These are phyloP conservation scores for Sisymbrium irio DNA, from an alignment of 345 rosid species.

Conservation along the genomic window DNA sequence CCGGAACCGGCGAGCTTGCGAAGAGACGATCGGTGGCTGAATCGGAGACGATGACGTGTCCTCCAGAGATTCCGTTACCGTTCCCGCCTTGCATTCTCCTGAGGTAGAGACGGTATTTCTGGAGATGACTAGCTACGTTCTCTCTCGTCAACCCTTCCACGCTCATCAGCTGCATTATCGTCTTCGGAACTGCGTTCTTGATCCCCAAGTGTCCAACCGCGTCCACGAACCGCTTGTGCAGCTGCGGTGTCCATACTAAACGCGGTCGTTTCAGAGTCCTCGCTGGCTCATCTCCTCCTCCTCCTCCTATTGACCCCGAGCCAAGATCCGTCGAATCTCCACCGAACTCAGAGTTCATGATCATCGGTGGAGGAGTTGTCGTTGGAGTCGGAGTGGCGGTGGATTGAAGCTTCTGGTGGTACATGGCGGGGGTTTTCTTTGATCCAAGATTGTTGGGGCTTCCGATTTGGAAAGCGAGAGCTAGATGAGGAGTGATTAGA, in stretches of 20 bases:
- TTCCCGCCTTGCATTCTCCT: slow-evolving; percentile 79
- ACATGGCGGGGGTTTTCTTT: not conserved
- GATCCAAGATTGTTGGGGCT: not conserved
- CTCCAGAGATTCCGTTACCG: slow-evolving; percentile 33
- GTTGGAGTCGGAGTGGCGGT: slow-evolving; percentile 35
- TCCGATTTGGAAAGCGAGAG: slow-evolving; percentile 76
- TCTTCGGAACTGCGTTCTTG: slow-evolving; percentile 93
- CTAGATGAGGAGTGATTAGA: slow-evolving; percentile 75
- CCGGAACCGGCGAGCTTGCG: slow-evolving; percentile 43
- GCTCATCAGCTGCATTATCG: slow-evolving; percentile 96
- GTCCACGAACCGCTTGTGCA: slow-evolving; percentile 92
- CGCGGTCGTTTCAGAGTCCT: slow-evolving; percentile 77
- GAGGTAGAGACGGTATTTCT: slow-evolving; percentile 85
- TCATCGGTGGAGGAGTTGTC: not conserved
- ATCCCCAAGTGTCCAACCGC: slow-evolving; percentile 86
- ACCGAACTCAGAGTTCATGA: slow-evolving; percentile 22
- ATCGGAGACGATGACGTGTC: slow-evolving; percentile 53
- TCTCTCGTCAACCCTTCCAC: slow-evolving; percentile 93
- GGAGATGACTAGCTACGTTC: slow-evolving; percentile 94
- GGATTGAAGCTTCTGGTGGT: slow-evolving; percentile 21
- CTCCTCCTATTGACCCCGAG: slow-evolving; percentile 42
- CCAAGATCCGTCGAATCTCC: slow-evolving; percentile 35
- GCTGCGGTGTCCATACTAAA: slow-evolving; percentile 94
- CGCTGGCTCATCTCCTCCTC: slow-evolving; percentile 73
- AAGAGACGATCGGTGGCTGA: slow-evolving; percentile 48